These are phyloP conservation scores for Diaporthe longicolla DNA, from an alignment of 2,329 filamentous ascomycete species.

Conservation along the genomic window DNA sequence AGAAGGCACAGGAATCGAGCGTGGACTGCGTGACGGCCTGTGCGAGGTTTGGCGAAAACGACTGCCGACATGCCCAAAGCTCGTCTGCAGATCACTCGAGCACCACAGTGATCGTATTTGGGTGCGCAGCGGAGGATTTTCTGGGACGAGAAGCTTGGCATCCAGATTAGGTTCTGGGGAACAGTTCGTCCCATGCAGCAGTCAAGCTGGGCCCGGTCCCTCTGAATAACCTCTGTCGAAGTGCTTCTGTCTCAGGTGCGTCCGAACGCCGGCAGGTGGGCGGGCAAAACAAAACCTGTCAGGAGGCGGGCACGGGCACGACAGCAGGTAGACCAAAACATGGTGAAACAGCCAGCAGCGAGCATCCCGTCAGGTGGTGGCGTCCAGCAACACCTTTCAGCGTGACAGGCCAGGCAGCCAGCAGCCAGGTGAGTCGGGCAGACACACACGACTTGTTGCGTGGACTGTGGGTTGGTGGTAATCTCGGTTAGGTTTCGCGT, in stretches of 20 bases:
- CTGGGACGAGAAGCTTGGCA: constrained; percentile 28
- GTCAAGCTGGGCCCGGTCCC: constrained; percentile 15
- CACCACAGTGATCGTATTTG: neutral
- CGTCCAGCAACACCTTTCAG: neutral
- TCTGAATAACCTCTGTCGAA: constrained; percentile 26
- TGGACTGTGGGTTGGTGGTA: neutral
- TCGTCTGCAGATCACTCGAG: constrained; percentile 3
- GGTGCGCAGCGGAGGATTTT: constrained; percentile 10
- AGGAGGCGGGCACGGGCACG: neutral
- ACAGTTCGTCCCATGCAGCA: constrained; percentile 28
- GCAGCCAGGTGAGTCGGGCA: neutral
- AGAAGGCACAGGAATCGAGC: no score
- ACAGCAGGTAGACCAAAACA: constrained; percentile 6
- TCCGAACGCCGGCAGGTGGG: constrained; percentile 4
- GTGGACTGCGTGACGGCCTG: neutral
- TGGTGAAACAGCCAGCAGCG: constrained; percentile 27
- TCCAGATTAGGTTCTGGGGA: constrained; percentile 37
- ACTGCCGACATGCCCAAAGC: constrained; percentile 7
- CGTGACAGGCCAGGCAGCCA: no score
- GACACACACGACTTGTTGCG: constrained; percentile 4
- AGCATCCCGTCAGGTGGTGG: constrained; percentile 7
- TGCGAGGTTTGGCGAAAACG: neutral
- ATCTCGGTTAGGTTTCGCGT: constrained; percentile 38
- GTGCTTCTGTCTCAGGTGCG: constrained; percentile 20
- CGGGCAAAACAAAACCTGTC: neutral